Base-by-base conservation (phyloP, 129 eudicot genomes). In the Flaveria brownii region DNA sequence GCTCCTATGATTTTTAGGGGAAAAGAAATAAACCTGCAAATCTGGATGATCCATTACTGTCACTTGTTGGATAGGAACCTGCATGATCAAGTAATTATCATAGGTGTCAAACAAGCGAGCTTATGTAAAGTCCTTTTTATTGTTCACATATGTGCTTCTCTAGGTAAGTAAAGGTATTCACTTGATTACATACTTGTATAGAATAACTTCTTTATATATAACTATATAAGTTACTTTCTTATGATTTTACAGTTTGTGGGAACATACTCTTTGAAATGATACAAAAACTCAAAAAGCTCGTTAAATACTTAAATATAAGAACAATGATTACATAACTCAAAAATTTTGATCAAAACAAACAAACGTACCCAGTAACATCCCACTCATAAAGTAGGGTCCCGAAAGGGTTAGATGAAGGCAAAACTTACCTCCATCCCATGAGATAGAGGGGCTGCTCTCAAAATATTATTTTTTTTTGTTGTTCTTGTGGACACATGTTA, bases 1-100 rank as follows among this genome's bases (percentile, higher is more conserved):
- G 22, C 22, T 0, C 22, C 22, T 20, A 20, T 0, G 22, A 70
- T 18, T 71, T 41, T 68, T 2, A 17, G 13, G 26, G 42, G 52
- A n/a, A 80, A 69, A 67, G 5, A 71, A 71, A 23, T 17, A 46
- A 69, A 91, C 99, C 97, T 94, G 97, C 55, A 94, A 63, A 68
- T 91, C 90, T 23, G 90, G 97, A 85, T 94, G 97, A 83, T 94
- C 97, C 67, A 91, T 74, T 72, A 91, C 74, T 55, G 83, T 85
- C 66, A 94, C 97, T 84, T 94, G 97, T 72, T 86, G 77, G 6
- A 71, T 22, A 36, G 99, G 94, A 86, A 94, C 87, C 99, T 94
- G 87, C 76, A 86, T 76, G 47, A 83, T 61, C 25, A 75, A 59
- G 74, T 64, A 64, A 52, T 39, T 51, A 64, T 60, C 71, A 78